Evolutionary conservation across 139 green algal species (phyloP).

Genomic region (Marvania coccoides): DNA sequence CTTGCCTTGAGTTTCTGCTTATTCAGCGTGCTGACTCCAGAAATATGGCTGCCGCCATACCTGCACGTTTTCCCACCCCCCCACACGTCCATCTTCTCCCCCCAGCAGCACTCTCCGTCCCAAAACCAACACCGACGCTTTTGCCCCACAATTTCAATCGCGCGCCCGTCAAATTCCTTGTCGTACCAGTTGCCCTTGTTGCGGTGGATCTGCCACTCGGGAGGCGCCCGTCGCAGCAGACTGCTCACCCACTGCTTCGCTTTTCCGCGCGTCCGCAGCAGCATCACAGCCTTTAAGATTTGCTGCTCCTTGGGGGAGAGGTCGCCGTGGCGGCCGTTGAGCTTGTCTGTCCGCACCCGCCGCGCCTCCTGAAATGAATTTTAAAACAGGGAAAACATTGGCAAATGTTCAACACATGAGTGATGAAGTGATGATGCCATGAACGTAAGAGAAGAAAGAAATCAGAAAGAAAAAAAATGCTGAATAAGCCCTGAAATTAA

Average conservation of each 20-base stretch:
- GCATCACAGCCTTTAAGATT: slow-evolving; percentile 35
- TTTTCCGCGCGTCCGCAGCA: slow-evolving; percentile 32
- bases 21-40: slow-evolving; percentile 1
- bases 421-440: neutral
- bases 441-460: neutral
- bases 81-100: slow-evolving; percentile 5
- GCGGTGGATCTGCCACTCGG: slow-evolving; percentile 22
- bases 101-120: slow-evolving; percentile 19
- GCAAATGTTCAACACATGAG: slow-evolving; percentile 55
- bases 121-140: slow-evolving; percentile 7
- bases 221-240: slow-evolving; percentile 13
- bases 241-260: neutral
- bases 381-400: too few species aligned
- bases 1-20: slow-evolving; percentile 1
- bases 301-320: slow-evolving; percentile 26
- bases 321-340: slow-evolving; percentile 31
- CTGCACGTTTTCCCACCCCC: slow-evolving; percentile 25
- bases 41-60: neutral
- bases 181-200: slow-evolving; percentile 4
- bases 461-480: neutral
- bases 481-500: neutral
- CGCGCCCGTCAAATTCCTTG: neutral
- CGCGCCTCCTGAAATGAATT: slow-evolving; percentile 48
- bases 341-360: slow-evolving; percentile 3
- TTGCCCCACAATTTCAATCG: neutral